Base-by-base conservation (phyloP, 495 filamentous ascomycete species). In the Neurospora terricola region DNA sequence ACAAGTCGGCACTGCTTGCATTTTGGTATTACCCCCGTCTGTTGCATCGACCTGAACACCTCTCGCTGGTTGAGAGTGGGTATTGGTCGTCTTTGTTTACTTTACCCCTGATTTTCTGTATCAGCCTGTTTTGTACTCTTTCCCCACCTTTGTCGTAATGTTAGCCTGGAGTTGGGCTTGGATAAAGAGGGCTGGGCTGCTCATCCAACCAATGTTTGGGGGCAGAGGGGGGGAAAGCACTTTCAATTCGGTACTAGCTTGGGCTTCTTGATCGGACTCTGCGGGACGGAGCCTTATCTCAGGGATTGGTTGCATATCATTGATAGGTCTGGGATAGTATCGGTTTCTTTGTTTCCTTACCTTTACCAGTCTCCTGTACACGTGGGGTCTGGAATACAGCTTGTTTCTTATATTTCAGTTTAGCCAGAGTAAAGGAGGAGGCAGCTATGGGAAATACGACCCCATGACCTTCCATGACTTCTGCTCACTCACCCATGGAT, bases 11-110 rank as follows among this genome's bases (percentile, higher is more conserved):
- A 21, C 34, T 30, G 3, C 0, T 40, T 70, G 69, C 69, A 38
- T 70, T 72, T 69, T 69, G 71, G 48, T 18, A 39, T 38, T 69
- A 39, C 54, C 54, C 38, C 71, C 37, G 71, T 69, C 23, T 69
- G 71, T 72, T 72, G 54, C 30, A 69, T 14, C 54, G 23, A 48
- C 1, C 7, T 21, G n/a, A 0, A 5, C 5, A 10, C 18, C 43
- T 48, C 43, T 48, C 43, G 43, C 43, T 48, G 43, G 43, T 0
- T 11, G 43, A 45, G 48, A 14, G 27, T 66, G 27, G 27, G 34
- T 66, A 4, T 34, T 66, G 14, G 30, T 18, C 14, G 27, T 34
- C 8, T 66, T 66, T 66, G 12, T 66, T 66, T 66, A 62, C 54
- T 66, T 66, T 66, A 66, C 54, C 54, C 54, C 54, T 66, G 27